Conservation (phyloP, 345 rosid genomes). For the Lenwebbia sp. region DNA sequence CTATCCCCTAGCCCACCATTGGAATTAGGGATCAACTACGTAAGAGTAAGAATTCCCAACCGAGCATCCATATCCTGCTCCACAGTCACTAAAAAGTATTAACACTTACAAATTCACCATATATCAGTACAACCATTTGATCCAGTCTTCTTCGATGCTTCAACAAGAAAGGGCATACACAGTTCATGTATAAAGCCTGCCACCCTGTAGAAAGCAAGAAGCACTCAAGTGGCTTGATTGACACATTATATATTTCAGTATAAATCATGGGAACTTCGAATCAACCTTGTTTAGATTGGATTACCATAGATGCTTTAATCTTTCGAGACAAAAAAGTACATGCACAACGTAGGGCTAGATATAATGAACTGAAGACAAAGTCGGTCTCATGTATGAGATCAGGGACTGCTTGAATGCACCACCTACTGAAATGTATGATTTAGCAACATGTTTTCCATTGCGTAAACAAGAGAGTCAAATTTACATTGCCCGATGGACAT, state of each 20-base stretch:
- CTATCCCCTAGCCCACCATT: background rate
- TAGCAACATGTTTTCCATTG: background rate
- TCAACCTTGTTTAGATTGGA: background rate
- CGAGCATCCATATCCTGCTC: background rate
- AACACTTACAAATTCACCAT: slow-evolving; percentile 28
- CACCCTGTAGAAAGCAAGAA: slow-evolving; percentile 26
- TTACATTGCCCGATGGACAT: slow-evolving; percentile 42
- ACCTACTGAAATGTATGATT: background rate
- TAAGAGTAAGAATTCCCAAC: background rate
- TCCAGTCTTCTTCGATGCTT: slow-evolving; percentile 44
- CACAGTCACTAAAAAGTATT: background rate
- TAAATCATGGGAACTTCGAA: background rate
- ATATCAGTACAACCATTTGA: slow-evolving; percentile 13
- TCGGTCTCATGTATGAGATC: background rate
- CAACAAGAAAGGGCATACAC: slow-evolving; percentile 38
- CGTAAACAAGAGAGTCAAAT: slow-evolving; percentile 1
- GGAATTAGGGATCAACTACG: background rate
- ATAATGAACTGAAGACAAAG: background rate
- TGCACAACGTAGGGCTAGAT: background rate
- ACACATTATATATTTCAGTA: background rate
- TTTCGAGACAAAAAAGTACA: background rate
- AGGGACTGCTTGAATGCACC: background rate
- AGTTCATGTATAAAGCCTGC: slow-evolving; percentile 27
- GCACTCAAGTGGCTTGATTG: background rate
- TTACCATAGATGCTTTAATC: background rate